Evolutionary conservation across 2,329 filamentous ascomycete species (phyloP), one percentile per base, ranked within the genome.

Genomic region (Fusarium sp.): DNA sequence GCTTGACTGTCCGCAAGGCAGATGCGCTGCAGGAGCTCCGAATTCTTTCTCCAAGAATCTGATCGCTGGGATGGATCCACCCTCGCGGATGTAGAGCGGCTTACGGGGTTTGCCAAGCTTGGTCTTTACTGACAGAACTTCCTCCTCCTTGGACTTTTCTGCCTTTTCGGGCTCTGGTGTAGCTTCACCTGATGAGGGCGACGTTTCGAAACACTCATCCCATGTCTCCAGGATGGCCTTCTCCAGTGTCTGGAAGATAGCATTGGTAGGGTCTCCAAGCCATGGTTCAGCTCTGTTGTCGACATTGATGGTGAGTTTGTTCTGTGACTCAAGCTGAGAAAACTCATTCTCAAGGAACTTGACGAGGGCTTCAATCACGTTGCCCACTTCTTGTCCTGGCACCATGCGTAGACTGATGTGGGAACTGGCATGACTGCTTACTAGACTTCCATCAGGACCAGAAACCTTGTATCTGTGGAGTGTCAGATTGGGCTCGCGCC

Each of bases 31-130:
- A 0, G 95, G 95, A 0, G 96, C 96, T 6, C 89, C 88, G 80
- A 98, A 98, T 78, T 97, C 94, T 84, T 98, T 98, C 82, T 98
- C 96, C 42, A 98, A 81, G 80, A 98, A 98, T 11, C 96, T 87
- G 64, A 98, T 98, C 1, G 94, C 94, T 0, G 96, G 96, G 75
- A 99, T 99, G 1, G 93, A 97, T 10, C 96, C 96, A 18, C 96
- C 96, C 83, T 99, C 96, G 15, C 96, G 90, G 75, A 99, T 99
- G 81, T 97, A 98, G 7, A 99, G 86, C 0, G 95, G 96, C 77
- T 91, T 93, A 71, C 85, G 86, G 8, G 84, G 82, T 42, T 81
- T 83, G 55, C 74, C 72, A 64, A 56, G 56, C 58, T 44, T 72
- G 36, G 66, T 72, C 44, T 76, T 75, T 13, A 77, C 60, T 5